These are phyloP conservation scores for Diophrys sp. DNA, from an alignment of 73 alveolate genomes.

Conservation along the genomic window DNA sequence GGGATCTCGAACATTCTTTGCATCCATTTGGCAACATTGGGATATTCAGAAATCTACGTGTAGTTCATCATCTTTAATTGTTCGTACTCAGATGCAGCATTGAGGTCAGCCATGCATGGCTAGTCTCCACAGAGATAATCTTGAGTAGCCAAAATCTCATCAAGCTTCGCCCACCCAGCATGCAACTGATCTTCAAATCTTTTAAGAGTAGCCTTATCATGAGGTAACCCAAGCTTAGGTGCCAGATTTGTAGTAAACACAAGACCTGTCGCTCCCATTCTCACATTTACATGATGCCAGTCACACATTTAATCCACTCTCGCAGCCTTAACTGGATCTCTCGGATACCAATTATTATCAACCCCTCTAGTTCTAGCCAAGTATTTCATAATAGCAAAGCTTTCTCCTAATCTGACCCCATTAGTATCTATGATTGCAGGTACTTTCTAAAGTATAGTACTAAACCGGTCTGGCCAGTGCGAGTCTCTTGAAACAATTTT, in stretches of 20 bases:
- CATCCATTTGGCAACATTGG: constrained; percentile 10
- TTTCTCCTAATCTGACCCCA: constrained; percentile 36
- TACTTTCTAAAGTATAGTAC: no score
- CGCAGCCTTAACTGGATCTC: constrained; percentile 24
- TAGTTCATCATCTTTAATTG: background rate
- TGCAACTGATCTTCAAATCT: background rate
- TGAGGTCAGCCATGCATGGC: background rate
- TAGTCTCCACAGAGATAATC: background rate
- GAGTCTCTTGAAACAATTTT: no score
- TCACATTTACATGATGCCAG: constrained; percentile 38
- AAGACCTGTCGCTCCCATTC: background rate
- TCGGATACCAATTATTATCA: constrained; percentile 67
- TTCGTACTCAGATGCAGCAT: no score
- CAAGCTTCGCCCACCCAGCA: background rate
- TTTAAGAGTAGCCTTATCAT: no score
- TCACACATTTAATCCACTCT: constrained; percentile 37
- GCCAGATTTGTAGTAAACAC: background rate
- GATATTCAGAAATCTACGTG: constrained; percentile 16
- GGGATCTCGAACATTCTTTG: background rate
- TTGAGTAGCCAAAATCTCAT: background rate
- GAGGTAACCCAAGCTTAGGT: no score
- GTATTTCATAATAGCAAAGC: constrained; percentile 49
- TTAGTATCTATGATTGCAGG: constrained; percentile 45
- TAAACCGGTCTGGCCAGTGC: no score
- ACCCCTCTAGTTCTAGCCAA: constrained; percentile 32